Percentiles rank a stretch among this genome's conserved stretches.
Conservation (phyloP, 2,329 filamentous ascomycete species). For the Aspergillus sp. region DNA sequence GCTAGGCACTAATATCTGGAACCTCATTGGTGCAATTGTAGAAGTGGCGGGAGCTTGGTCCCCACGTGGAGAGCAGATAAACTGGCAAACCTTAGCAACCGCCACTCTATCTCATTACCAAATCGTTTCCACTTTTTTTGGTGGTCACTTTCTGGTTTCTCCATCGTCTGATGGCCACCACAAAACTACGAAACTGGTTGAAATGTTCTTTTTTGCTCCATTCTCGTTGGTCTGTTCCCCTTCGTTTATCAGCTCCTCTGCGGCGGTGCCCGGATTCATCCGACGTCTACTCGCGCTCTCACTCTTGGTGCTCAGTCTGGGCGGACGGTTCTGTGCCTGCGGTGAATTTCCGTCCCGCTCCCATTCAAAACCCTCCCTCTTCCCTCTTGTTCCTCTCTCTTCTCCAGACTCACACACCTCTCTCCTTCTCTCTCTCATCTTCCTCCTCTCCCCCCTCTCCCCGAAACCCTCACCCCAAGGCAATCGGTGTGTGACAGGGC, state of each 20-base stretch:
- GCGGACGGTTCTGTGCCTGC: neutral
- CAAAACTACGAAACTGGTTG: too few species aligned
- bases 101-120: slow-evolving; percentile 6
- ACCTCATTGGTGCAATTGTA: neutral
- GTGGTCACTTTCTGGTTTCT: neutral
- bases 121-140: neutral
- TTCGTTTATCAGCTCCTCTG: slow-evolving; percentile 1
- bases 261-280: slow-evolving; percentile 5
- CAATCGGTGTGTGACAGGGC: slow-evolving; percentile 6
- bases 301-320: neutral
- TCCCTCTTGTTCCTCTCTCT: slow-evolving; percentile 8
- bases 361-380: slow-evolving; percentile 1
- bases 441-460: neutral
- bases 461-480: neutral
- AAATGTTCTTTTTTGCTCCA: too few species aligned
- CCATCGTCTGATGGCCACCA: neutral
- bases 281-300: neutral
- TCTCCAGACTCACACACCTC: neutral
- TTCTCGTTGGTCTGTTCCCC: neutral
- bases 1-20: neutral
- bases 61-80: slow-evolving; percentile 4
- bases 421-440: neutral
- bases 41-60: slow-evolving; percentile 5
- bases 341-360: neutral
- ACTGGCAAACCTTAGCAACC: slow-evolving; percentile 1